These are phyloP conservation scores for Penicillium verhagenii DNA, from an alignment of 495 filamentous ascomycete genomes.

Conservation along the genomic window DNA sequence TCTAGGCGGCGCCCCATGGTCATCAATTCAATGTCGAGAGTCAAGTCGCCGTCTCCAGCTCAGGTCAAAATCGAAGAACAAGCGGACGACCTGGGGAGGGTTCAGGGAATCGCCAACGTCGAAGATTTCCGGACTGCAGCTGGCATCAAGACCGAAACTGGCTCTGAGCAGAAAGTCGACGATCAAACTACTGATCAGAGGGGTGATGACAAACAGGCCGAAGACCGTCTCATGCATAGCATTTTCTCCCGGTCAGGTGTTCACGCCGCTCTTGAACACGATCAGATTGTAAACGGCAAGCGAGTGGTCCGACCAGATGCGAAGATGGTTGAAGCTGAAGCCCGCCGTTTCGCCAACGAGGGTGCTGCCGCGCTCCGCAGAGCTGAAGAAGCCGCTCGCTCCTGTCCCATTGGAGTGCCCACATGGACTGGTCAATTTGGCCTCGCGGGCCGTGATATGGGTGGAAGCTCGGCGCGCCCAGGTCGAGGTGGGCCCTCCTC, in stretches of 20 bases:
- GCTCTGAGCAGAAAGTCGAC: conserved; percentile 8
- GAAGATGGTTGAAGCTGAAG: conserved; percentile 76
- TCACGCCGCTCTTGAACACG: conserved; percentile 83
- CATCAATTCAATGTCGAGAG: conserved; percentile 2
- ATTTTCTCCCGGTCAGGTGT: conserved; percentile 85
- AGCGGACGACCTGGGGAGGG: conserved; percentile 40
- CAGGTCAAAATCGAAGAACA: conserved; percentile 12
- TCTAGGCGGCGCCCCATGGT: conserved; percentile 1
- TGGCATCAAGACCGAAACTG: background rate
- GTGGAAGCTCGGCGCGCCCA: conserved; percentile 35
- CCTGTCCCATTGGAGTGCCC: conserved; percentile 74
- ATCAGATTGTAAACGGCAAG: conserved; percentile 75
- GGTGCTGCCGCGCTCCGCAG: conserved; percentile 72
- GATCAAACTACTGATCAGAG: conserved; percentile 35
- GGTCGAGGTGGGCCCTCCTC: conserved; percentile 51
- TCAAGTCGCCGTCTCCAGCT: conserved; percentile 1
- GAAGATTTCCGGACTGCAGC: conserved; percentile 46
- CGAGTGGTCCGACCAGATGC: conserved; percentile 63
- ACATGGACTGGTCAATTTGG: conserved; percentile 93
- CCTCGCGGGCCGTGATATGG: conserved; percentile 58
- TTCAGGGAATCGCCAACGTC: conserved; percentile 56
- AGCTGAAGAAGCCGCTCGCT: conserved; percentile 67
- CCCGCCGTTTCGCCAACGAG: conserved; percentile 70
- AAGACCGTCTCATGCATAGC: conserved; percentile 75
- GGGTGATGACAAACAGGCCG: conserved; percentile 43